Conservation (phyloP, 2,329 filamentous ascomycete genomes). For the Paraphoma sp. region DNA sequence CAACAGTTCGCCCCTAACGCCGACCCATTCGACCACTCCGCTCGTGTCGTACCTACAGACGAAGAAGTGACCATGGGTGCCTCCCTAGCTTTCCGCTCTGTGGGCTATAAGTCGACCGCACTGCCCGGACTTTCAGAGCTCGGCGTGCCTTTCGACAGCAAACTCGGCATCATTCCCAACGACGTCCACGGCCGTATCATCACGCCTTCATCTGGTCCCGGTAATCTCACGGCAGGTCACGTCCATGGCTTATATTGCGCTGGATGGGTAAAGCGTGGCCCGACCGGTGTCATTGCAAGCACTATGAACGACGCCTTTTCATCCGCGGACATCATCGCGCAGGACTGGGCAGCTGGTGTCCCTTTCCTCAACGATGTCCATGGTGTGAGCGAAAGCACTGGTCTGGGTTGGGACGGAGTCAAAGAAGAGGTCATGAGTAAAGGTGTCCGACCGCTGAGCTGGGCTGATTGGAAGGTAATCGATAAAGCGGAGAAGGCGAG, state of each 20-base stretch:
- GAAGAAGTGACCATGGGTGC: slow-evolving; percentile 64
- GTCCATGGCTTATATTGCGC: slow-evolving; percentile 85
- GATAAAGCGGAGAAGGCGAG: slow-evolving; percentile 76
- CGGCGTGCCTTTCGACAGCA: slow-evolving; percentile 78
- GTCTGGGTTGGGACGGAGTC: slow-evolving; percentile 79
- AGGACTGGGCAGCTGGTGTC: slow-evolving; percentile 70
- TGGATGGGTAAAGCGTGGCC: slow-evolving; percentile 95
- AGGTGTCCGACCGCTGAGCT: slow-evolving; percentile 71
- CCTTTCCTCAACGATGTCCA: slow-evolving; percentile 57
- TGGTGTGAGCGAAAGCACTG: slow-evolving; percentile 45
- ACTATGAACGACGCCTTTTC: slow-evolving; percentile 95
- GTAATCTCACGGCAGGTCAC: slow-evolving; percentile 54
- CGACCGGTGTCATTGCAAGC: slow-evolving; percentile 92
- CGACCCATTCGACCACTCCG: slow-evolving; percentile 59
- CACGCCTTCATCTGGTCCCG: slow-evolving; percentile 43
- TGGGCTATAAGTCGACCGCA: slow-evolving; percentile 86
- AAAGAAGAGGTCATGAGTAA: slow-evolving; percentile 63
- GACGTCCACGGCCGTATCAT: slow-evolving; percentile 79
- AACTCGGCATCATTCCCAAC: slow-evolving; percentile 79
- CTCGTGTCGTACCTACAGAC: slow-evolving; percentile 55
- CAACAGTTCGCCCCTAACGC: slow-evolving; percentile 44
- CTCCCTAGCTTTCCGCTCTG: slow-evolving; percentile 84
- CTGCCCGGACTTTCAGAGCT: slow-evolving; percentile 76
- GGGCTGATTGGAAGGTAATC: slow-evolving; percentile 87
- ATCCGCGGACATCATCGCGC: slow-evolving; percentile 81